These are phyloP conservation scores for Penicillium steckii DNA, from an alignment of 495 filamentous ascomycete genomes.

Conservation along the genomic window DNA sequence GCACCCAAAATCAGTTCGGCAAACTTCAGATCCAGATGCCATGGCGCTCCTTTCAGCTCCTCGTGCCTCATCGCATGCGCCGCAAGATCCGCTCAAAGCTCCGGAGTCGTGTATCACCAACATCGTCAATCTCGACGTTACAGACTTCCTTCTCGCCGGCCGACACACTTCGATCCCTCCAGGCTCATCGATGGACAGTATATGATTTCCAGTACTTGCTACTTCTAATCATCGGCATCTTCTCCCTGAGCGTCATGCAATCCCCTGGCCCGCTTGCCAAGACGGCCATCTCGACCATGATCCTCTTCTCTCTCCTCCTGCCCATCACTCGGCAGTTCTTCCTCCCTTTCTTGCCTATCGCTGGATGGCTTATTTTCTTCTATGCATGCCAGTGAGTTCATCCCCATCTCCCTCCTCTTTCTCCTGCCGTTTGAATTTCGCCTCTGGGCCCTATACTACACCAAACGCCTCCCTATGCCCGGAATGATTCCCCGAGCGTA, in stretches of 20 bases:
- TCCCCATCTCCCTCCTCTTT: not conserved
- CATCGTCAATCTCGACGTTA: slow-evolving; percentile 69
- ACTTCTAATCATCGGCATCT: slow-evolving; percentile 69
- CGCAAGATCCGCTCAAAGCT: slow-evolving; percentile 71
- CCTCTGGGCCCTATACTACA: slow-evolving; percentile 3
- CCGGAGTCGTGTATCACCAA: slow-evolving; percentile 67
- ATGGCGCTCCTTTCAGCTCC: slow-evolving; percentile 50
- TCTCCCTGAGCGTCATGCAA: slow-evolving; percentile 78
- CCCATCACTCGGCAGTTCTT: slow-evolving; percentile 92
- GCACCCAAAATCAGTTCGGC: slow-evolving; percentile 46
- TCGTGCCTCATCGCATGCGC: slow-evolving; percentile 69
- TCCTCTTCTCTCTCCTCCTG: slow-evolving; percentile 69
- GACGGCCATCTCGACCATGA: slow-evolving; percentile 61
- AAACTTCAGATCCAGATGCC: slow-evolving; percentile 50
- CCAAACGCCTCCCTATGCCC: slow-evolving; percentile 3
- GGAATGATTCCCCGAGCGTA: slow-evolving; percentile 3
- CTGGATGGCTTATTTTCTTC: slow-evolving; percentile 83
- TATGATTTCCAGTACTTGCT: slow-evolving; percentile 87
- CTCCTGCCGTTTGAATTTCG: not conserved
- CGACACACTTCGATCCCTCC: slow-evolving; percentile 70
- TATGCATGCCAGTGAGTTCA: slow-evolving; percentile 80
- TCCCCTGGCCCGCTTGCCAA: slow-evolving; percentile 70
- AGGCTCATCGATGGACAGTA: slow-evolving; percentile 74
- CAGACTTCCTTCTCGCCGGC: slow-evolving; percentile 76
- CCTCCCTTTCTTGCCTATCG: slow-evolving; percentile 80